Conservation (phyloP, 2,329 filamentous ascomycete species). For the Penicillium sp. region DNA sequence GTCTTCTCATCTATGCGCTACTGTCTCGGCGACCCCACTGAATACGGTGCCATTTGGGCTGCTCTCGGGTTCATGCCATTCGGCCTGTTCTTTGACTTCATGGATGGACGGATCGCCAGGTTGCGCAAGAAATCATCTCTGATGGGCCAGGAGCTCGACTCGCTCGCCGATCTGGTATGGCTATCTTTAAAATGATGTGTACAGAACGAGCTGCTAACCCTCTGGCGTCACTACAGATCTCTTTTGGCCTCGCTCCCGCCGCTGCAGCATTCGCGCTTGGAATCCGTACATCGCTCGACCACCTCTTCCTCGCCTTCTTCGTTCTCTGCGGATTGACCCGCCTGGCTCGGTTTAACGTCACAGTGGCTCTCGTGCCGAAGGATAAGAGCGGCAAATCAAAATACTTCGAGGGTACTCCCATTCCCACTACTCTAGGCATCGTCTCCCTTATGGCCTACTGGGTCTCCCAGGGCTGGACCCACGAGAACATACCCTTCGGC, state of each 20-base stretch:
- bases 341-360: conserved; percentile 96
- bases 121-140: conserved; percentile 96
- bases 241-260: conserved; percentile 88
- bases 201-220: conserved; percentile 5
- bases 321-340: conserved; percentile 91
- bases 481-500: conserved; percentile 73
- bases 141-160: conserved; percentile 97
- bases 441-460: conserved; percentile 85
- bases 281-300: conserved; percentile 77
- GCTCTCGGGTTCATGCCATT: conserved; percentile 86
- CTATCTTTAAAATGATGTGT: neutral
- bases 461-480: conserved; percentile 73
- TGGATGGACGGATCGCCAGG: conserved; percentile 92
- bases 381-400: conserved; percentile 84
- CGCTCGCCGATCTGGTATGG: conserved; percentile 83
- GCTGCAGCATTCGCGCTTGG: conserved; percentile 84
- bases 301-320: conserved; percentile 75
- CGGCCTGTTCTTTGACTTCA: conserved; percentile 94
- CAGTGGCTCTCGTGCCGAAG: conserved; percentile 81
- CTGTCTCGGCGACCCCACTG: conserved; percentile 66
- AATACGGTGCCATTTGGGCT: conserved; percentile 68
- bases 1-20: conserved; percentile 93
- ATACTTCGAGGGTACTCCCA: conserved; percentile 96
- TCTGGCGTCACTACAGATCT: conserved; percentile 60
- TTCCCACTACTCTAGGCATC: conserved; percentile 80